phyloP scores from a whole-genome alignment of 2,329 filamentous ascomycete genomes.

The Onygenales sp. region DNA sequence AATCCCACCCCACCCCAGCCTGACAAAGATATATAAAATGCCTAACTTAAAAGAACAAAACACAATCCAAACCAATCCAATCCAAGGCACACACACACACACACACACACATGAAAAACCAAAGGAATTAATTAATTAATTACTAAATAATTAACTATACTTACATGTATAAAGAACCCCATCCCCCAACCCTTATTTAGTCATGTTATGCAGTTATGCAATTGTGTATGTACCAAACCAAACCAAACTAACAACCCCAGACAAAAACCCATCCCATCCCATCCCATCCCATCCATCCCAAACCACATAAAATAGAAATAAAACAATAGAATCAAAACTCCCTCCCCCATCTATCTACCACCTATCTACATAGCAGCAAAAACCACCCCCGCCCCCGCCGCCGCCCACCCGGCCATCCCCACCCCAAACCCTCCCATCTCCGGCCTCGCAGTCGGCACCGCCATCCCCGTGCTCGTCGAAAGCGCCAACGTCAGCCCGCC shows the following conservation, averaged over 20 bases:
- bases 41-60: no score
- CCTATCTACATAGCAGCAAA: slow-evolving; percentile 9
- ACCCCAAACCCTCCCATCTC: slow-evolving; percentile 4
- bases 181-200: neutral
- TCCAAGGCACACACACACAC: neutral
- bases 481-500: neutral
- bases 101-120: no score
- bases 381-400: slow-evolving; percentile 10
- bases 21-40: no score
- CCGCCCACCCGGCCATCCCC: slow-evolving; percentile 5
- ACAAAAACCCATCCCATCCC: no score
- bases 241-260: no score
- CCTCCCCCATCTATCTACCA: neutral
- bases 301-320: no score
- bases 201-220: neutral
- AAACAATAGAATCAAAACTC: neutral
- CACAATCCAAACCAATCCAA: no score
- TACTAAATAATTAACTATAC: neutral
- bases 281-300: neutral
- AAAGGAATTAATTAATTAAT: neutral
- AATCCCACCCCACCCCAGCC: no score
- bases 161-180: neutral
- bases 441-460: slow-evolving; percentile 6
- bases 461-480: neutral
- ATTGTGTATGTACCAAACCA: neutral